phyloP scores from a whole-genome alignment of 2,329 filamentous ascomycete genomes.

The Scedosporium dehoogii region DNA sequence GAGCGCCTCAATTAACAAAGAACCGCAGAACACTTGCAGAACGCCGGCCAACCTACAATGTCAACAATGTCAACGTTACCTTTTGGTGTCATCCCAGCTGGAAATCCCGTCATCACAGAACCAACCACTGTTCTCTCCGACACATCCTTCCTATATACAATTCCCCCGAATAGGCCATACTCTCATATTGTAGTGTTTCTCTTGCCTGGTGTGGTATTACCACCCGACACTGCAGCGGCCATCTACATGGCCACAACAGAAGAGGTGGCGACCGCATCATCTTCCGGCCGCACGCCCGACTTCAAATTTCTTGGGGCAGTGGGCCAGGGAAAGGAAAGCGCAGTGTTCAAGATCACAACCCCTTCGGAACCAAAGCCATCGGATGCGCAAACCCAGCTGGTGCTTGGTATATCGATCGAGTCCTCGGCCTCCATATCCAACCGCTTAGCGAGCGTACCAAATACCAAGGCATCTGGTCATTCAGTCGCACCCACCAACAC shows the following conservation, averaged over 20 bases:
- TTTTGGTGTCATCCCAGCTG: constrained; percentile 52
- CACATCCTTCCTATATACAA: constrained; percentile 46
- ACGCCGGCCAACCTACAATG: constrained; percentile 17
- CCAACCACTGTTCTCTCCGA: constrained; percentile 43
- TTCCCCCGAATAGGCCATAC: constrained; percentile 44
- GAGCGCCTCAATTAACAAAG: too few relatives aligned
- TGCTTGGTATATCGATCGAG: constrained; percentile 78
- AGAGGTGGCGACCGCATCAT: constrained; percentile 27
- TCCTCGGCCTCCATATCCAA: constrained; percentile 59
- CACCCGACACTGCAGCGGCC: constrained; percentile 68
- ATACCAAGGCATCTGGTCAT: constrained; percentile 8
- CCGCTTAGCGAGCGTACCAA: constrained; percentile 41
- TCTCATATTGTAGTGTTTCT: constrained; percentile 85
- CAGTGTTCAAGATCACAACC: constrained; percentile 69
- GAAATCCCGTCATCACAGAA: constrained; percentile 44
- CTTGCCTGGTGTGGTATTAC: constrained; percentile 66
- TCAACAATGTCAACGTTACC: constrained; percentile 34
- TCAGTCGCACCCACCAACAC: constrained; percentile 31
- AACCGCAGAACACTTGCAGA: too few relatives aligned
- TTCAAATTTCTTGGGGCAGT: constrained; percentile 86
- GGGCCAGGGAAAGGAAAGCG: constrained; percentile 80
- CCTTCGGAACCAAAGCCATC: constrained; percentile 8
- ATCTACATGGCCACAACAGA: constrained; percentile 66
- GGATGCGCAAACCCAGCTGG: constrained; percentile 38
- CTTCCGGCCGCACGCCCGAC: constrained; percentile 36